phyloP scores from a whole-genome alignment of 495 filamentous ascomycete species.

The Tuber umbilicatum region DNA sequence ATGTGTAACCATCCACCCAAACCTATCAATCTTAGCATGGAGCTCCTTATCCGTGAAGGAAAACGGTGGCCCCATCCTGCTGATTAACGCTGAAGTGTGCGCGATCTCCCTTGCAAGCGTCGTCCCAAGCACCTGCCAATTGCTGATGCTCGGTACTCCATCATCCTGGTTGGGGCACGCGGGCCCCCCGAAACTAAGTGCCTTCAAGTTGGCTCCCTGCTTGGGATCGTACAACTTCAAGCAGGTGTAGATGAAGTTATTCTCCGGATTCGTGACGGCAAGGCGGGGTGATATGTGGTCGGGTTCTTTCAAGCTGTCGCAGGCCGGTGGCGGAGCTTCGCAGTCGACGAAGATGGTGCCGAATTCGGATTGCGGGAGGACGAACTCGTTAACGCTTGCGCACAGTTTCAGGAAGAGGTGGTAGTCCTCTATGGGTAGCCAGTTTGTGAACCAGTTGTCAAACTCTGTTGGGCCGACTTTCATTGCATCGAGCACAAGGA shows the following conservation, averaged over 20 bases:
- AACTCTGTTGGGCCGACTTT: neutral
- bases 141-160: neutral
- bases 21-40: neutral
- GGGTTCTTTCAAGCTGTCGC: neutral
- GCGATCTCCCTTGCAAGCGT: neutral
- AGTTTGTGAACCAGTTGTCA: neutral
- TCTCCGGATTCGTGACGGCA: neutral
- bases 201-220: no score
- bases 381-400: neutral
- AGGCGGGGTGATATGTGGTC: neutral
- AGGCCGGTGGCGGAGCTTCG: neutral
- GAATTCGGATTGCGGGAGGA: conserved; percentile 1
- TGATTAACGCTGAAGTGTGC: neutral
- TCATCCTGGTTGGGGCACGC: neutral
- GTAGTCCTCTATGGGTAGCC: neutral
- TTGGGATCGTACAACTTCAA: neutral
- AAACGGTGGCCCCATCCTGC: neutral
- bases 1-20: neutral
- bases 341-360: conserved; percentile 3
- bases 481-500: neutral
- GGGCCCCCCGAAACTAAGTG: neutral
- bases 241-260: neutral
- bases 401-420: conserved; percentile 2
- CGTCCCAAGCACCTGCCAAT: neutral
- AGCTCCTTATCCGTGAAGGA: neutral